Conservation (phyloP, 768 basidiomycete species). For the Multifurca ochricompacta region DNA sequence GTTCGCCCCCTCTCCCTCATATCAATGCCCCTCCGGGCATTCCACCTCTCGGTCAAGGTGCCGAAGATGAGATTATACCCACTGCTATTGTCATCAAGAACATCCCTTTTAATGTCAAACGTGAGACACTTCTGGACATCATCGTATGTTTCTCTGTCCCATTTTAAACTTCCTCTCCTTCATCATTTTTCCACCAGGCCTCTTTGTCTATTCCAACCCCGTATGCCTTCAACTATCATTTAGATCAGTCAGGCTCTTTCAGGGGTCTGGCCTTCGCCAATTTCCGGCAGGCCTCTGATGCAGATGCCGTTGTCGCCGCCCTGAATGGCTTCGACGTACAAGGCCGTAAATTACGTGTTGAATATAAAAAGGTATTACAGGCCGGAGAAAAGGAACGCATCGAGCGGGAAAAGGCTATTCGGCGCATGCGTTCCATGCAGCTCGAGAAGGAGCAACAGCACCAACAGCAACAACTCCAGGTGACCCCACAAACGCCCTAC, state of each 20-base stretch:
- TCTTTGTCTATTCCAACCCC: conserved; percentile 92
- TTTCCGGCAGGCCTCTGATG: conserved; percentile 85
- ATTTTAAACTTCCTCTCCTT: neutral
- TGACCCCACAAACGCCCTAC: conserved; percentile 30
- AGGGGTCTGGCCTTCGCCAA: conserved; percentile 98
- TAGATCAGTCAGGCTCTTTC: conserved; percentile 94
- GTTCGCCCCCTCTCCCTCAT: conserved; percentile 57
- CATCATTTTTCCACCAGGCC: conserved; percentile 40
- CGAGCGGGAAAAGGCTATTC: conserved; percentile 96
- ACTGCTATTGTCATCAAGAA: conserved; percentile 99
- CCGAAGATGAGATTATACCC: conserved; percentile 91
- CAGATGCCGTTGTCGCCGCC: conserved; percentile 92
- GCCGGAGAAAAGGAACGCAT: conserved; percentile 99
- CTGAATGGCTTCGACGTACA: conserved; percentile 95
- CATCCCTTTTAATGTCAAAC: conserved; percentile 98
- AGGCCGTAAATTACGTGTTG: conserved; percentile 94
- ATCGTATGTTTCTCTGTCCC: conserved; percentile 58
- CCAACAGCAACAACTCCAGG: conserved; percentile 31
- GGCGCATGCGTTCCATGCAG: conserved; percentile 97
- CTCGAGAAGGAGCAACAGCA: conserved; percentile 72
- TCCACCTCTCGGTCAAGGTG: conserved; percentile 42
- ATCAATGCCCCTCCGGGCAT: conserved; percentile 37
- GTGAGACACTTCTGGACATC: conserved; percentile 92
- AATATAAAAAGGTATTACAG: conserved; percentile 99
- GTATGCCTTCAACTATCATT: conserved; percentile 99